Percentiles rank a stretch among this genome's conserved stretches.
Conservation (phyloP, 805 yeast genomes). For the Cyberlindnera subsufficiens region DNA sequence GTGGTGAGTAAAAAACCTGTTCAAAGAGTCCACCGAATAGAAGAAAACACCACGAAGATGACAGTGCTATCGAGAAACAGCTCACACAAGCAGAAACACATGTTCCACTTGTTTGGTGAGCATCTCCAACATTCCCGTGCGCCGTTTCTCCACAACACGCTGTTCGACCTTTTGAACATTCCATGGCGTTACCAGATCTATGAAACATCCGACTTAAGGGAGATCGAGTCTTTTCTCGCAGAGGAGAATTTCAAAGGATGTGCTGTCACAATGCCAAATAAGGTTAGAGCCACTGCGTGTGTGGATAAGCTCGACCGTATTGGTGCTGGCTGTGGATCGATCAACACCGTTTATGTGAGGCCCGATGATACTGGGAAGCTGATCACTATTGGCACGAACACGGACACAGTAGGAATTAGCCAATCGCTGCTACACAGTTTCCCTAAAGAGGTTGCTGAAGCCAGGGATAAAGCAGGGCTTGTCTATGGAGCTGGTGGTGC, state of each 20-base stretch:
- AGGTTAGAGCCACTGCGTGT: constrained; percentile 16
- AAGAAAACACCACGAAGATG: background rate
- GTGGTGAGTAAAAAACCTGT: background rate
- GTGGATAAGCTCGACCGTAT: constrained; percentile 19
- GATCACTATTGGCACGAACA: constrained; percentile 20
- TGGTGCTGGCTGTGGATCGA: constrained; percentile 23
- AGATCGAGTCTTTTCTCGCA: constrained; percentile 9
- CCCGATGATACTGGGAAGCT: constrained; percentile 2
- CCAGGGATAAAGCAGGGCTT: constrained; percentile 16
- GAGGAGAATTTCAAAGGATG: constrained; percentile 15
- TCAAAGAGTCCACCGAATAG: background rate
- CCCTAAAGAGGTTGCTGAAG: constrained; percentile 12
- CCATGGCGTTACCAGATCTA: constrained; percentile 19
- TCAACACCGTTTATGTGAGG: constrained; percentile 21
- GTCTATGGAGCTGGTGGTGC: constrained; percentile 26
- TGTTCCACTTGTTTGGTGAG: constrained; percentile 21
- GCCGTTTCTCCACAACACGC: constrained; percentile 19
- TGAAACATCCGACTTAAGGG: constrained; percentile 17
- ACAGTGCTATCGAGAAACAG: background rate
- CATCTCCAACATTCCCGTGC: constrained; percentile 20
- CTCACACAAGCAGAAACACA: constrained; percentile 1
- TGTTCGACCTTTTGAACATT: constrained; percentile 13
- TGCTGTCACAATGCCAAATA: constrained; percentile 24
- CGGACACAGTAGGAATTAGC: constrained; percentile 22
- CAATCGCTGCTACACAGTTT: constrained; percentile 17